Conservation (phyloP, 148 eudicot genomes). For the Simmondsia chinensis region DNA sequence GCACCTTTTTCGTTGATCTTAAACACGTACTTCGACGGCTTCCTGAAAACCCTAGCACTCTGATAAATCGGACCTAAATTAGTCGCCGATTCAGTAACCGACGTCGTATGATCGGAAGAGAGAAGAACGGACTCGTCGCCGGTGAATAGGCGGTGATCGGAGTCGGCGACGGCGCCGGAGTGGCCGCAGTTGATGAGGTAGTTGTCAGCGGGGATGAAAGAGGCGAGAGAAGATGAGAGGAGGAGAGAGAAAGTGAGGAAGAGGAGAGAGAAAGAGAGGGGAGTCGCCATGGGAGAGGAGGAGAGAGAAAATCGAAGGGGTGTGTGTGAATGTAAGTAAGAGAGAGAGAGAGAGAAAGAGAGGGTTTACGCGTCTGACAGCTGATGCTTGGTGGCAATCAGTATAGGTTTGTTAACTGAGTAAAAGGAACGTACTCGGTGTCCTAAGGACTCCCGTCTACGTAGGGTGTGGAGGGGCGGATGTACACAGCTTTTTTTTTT, state of each 20-base stretch:
- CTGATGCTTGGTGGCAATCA: not conserved
- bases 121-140: slow-evolving; percentile 54
- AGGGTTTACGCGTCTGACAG: not conserved
- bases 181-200: slow-evolving; percentile 68
- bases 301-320: too few relatives aligned
- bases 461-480: too few relatives aligned
- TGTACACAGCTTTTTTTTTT: too few relatives aligned
- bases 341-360: not conserved
- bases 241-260: slow-evolving; percentile 21
- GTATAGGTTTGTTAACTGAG: slow-evolving; percentile 8
- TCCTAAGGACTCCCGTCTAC: not conserved
- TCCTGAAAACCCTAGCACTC: slow-evolving; percentile 48
- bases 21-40: slow-evolving; percentile 40
- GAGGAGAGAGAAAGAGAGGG: not conserved
- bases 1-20: slow-evolving; percentile 39
- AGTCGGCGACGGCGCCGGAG: slow-evolving; percentile 24
- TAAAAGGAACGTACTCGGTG: not conserved
- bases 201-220: slow-evolving; percentile 56
- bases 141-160: slow-evolving; percentile 40
- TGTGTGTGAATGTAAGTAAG: too few relatives aligned
- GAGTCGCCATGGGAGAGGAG: slow-evolving; percentile 8
- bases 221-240: slow-evolving; percentile 17
- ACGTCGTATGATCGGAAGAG: too few relatives aligned
- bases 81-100: slow-evolving; percentile 19
- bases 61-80: slow-evolving; percentile 28